Evolutionary conservation across 257 asterid genomes (phyloP), one percentile per base, ranked within the genome.

Genomic region (Avicennia marina): DNA sequence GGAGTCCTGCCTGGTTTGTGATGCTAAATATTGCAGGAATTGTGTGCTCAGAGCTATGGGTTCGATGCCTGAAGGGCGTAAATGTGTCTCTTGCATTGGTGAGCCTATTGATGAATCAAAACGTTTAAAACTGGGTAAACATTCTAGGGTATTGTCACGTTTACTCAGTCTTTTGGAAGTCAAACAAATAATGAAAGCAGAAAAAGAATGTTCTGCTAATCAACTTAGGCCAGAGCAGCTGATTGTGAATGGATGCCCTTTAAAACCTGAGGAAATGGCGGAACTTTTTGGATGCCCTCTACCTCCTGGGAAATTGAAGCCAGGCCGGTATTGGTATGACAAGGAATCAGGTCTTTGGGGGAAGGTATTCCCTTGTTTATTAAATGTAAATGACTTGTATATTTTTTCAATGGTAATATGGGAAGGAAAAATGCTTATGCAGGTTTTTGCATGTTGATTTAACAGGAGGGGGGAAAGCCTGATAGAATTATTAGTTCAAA

Each of bases 1-100:
- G 70, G 98, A 88, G 72, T 74, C 86, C 1, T 90, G 98, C 65
- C 47, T 90, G 21, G 98, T 81, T 24, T 90, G 98, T 72, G 90
- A 85, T 62, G 90, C 85, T 0, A 85, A 76, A 40, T 87, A 83
- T 67, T 91, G 98, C 69, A 75, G 95, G 71, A 81, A 70, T 63
- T 91, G 98, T 64, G 96, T 87, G 78, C 94, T 91, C 7, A 78
- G 95, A 68, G 96, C 96, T 42, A 91, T 90, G 98, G 98, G 98
- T 20, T 87, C 98, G 0, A 90, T 91, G 98, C 96, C 96, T 0
- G 98, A 88, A 69, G 95, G 96, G 62, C 82, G 98, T 4, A 91
- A 87, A 65, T 91, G 98, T 63, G 95, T 91, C 18, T 79, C 93
- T 21, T 91, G 98, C 66, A 85, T 91, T 5, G 82, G 90, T 44